Base-by-base conservation (phyloP, 2,329 filamentous ascomycete genomes). In the Fusarium fracticaudum region DNA sequence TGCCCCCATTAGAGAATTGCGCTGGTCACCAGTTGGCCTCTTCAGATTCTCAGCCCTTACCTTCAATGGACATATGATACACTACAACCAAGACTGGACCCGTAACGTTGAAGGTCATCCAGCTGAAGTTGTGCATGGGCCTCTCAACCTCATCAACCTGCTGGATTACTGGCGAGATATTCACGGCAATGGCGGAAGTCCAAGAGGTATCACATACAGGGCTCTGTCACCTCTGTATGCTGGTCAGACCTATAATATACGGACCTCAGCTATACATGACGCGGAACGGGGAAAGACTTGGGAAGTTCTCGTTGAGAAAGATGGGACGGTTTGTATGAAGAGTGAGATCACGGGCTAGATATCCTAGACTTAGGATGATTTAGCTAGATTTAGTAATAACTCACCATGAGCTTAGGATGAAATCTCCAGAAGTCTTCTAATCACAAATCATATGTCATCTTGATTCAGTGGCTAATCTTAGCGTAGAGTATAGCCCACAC, bases 41-140 rank as follows among this genome's bases (percentile, higher is more conserved):
- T 97, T 96, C 82, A 90, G 93, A 24, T 97, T 95, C 85, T 95
- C 92, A 1, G 94, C 94, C 0, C 84, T 97, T 45, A 97, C 94
- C 0, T 95, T 95, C 85, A 97, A 97, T 79, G 93, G 90, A 0
- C 95, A 97, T 81, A 91, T 90, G 74, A 97, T 97, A 62, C 95
- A 97, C 81, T 92, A 96, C 76, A 93, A 95, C 78, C 87, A 88
- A 31, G 79, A 85, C 18, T 96, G 93, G 85, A 89, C 90, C 20
- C 85, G 85, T 10, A 83, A 86, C 10, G 85, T 92, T 13, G 92
- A 96, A 80, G 91, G 91, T 1, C 93, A 96, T 77, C 88, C 89
- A 0, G 88, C 90, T 22, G 82, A 92, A 10, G 89, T 97, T 17
- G 93, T 97, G 37, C 95, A 97, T 76, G 94, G 94, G 0, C 94